A percentile compares a stretch with the other conserved stretches of the same genome.
Conservation (phyloP, 2,329 filamentous ascomycete species). For the Ceratocystis destructans region DNA sequence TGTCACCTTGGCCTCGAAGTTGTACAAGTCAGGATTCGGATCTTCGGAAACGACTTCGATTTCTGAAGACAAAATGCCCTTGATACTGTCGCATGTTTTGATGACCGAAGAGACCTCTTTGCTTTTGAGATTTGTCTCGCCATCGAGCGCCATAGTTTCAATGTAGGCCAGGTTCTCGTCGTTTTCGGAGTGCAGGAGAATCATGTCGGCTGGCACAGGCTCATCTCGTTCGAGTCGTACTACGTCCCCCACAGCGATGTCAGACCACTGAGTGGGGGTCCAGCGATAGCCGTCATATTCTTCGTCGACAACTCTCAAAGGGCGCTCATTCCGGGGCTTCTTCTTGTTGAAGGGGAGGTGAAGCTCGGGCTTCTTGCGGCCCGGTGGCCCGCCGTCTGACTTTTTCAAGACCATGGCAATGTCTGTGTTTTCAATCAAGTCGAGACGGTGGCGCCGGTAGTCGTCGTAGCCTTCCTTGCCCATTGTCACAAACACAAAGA, state of each 20-base stretch:
- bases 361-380: conserved; percentile 10
- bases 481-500: conserved; percentile 70
- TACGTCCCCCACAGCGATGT: conserved; percentile 38
- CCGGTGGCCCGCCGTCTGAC: neutral
- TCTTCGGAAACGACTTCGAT: conserved; percentile 61
- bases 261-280: conserved; percentile 35
- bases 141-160: conserved; percentile 73
- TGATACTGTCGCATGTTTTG: conserved; percentile 42
- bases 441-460: conserved; percentile 61
- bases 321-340: conserved; percentile 30
- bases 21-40: conserved; percentile 64
- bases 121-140: conserved; percentile 69
- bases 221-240: conserved; percentile 51
- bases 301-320: conserved; percentile 33
- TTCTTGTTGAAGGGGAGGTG: conserved; percentile 16
- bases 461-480: conserved; percentile 82
- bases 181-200: conserved; percentile 63
- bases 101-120: conserved; percentile 53
- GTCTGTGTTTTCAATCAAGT: conserved; percentile 63
- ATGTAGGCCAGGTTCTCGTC: conserved; percentile 70
- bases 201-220: conserved; percentile 67
- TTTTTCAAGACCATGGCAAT: conserved; percentile 30
- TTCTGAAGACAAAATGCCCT: conserved; percentile 38
- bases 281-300: conserved; percentile 46
- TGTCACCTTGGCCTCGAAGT: conserved; percentile 56